These are phyloP conservation scores for Tremellales sp. DNA, from an alignment of 1,284 basidiomycete genomes.

Conservation along the genomic window DNA sequence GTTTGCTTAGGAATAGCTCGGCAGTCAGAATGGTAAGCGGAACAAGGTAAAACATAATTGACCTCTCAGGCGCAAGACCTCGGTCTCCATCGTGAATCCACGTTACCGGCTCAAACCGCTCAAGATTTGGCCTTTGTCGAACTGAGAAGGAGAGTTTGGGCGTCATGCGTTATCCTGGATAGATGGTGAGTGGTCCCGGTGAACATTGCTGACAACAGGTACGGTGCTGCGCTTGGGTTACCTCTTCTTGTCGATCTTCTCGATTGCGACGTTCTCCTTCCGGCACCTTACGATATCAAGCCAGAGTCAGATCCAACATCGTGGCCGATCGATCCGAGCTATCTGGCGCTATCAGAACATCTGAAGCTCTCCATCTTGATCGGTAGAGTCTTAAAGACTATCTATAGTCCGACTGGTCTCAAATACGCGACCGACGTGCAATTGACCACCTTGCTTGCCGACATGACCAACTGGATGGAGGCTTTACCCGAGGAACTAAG, in stretches of 20 bases:
- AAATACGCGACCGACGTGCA: conserved; percentile 74
- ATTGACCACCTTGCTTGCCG: conserved; percentile 63
- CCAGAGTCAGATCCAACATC: conserved; percentile 57
- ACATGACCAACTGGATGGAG: conserved; percentile 72
- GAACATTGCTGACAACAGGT: conserved; percentile 12
- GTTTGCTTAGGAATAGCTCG: conserved; percentile 36
- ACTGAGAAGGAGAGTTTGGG: conserved; percentile 80
- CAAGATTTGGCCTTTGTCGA: conserved; percentile 58
- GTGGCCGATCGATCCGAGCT: conserved; percentile 44
- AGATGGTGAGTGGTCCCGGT: conserved; percentile 61
- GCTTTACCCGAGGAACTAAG: conserved; percentile 69
- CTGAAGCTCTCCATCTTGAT: conserved; percentile 81
- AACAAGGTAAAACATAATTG: background rate
- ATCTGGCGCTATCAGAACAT: conserved; percentile 57
- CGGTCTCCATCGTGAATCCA: conserved; percentile 70
- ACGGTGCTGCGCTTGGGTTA: conserved; percentile 41
- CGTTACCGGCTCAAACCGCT: conserved; percentile 24
- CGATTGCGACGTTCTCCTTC: conserved; percentile 87
- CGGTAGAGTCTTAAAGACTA: conserved; percentile 82
- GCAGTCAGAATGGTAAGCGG: conserved; percentile 76
- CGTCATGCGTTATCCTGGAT: conserved; percentile 83
- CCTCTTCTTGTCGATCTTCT: conserved; percentile 85
- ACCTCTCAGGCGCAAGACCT: conserved; percentile 78
- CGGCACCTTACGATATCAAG: conserved; percentile 59
- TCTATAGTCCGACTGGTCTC: conserved; percentile 77